A percentile compares a stretch with the other conserved stretches of the same genome.
Evolutionary conservation across 352 stramenopile species (phyloP).

Genomic region (Phytophthora podocarpi): DNA sequence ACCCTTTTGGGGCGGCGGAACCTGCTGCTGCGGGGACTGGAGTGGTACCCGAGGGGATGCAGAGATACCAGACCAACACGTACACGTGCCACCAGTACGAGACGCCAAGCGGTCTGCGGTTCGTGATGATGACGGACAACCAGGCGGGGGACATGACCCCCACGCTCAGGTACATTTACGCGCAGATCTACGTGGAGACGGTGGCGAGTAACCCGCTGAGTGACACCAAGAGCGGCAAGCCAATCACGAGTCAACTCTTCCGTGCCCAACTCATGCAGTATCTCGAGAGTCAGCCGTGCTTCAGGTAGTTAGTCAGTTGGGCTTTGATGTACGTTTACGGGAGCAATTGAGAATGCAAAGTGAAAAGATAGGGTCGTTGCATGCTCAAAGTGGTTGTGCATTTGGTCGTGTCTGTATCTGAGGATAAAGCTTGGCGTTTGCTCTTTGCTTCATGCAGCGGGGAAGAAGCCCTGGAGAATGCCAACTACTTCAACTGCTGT

Average conservation of each 20-base stretch:
- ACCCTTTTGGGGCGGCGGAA: constrained; percentile 19
- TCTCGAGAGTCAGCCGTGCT: constrained; percentile 75
- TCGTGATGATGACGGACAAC: constrained; percentile 93
- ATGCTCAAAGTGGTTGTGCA: no score
- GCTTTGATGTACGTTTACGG: no score
- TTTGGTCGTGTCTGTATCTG: no score
- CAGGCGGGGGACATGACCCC: constrained; percentile 79
- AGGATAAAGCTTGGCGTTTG: neutral
- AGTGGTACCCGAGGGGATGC: constrained; percentile 52
- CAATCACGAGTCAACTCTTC: constrained; percentile 83
- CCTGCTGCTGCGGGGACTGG: constrained; percentile 17
- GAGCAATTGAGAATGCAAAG: constrained; percentile 6
- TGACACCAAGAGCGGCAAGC: constrained; percentile 72
- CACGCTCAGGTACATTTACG: constrained; percentile 89
- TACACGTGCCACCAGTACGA: constrained; percentile 94
- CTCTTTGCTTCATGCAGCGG: constrained; percentile 9
- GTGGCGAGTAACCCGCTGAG: constrained; percentile 91
- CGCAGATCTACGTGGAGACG: constrained; percentile 89
- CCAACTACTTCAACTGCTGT: constrained; percentile 46
- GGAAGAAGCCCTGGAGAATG: constrained; percentile 60
- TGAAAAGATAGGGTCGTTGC: neutral
- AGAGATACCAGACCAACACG: constrained; percentile 86
- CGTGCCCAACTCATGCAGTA: constrained; percentile 74
- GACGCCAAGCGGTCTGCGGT: constrained; percentile 87
- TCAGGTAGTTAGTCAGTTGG: constrained; percentile 53